phyloP scores from a whole-genome alignment of 2,329 filamentous ascomycete genomes.

The Talaromyces funiculosus region DNA sequence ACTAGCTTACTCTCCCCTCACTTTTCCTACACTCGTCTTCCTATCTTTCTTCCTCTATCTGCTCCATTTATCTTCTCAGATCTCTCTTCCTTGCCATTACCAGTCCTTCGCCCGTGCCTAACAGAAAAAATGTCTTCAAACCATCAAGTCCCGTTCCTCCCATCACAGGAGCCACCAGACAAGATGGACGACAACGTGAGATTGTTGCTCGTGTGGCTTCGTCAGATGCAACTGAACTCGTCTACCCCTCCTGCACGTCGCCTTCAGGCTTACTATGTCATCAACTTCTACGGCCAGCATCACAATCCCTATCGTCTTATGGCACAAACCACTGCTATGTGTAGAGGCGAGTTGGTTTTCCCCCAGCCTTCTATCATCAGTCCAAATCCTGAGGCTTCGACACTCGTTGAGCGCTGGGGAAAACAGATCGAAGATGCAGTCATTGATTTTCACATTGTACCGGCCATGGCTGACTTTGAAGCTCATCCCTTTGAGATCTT shows the following conservation, averaged over 20 bases:
- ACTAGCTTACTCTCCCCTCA: neutral
- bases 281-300: conserved; percentile 16
- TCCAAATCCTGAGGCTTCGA: neutral
- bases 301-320: conserved; percentile 18
- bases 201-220: conserved; percentile 14
- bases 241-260: neutral
- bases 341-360: conserved; percentile 2
- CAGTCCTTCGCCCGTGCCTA: neutral
- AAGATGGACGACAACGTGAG: conserved; percentile 1
- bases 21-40: neutral
- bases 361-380: conserved; percentile 6
- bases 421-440: conserved; percentile 15
- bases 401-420: conserved; percentile 14
- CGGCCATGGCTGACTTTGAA: conserved; percentile 21
- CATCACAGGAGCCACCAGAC: neutral
- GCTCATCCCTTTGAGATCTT: conserved; percentile 19
- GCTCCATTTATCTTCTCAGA: neutral
- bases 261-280: conserved; percentile 17
- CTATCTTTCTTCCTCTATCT: too few species aligned
- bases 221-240: neutral
- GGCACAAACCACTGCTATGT: conserved; percentile 16
- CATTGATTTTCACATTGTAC: conserved; percentile 15
- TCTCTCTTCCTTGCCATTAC: neutral
- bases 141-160: neutral
- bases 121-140: neutral